phyloP scores from a whole-genome alignment of 495 filamentous ascomycete genomes.

The Ramalina intermedia region DNA sequence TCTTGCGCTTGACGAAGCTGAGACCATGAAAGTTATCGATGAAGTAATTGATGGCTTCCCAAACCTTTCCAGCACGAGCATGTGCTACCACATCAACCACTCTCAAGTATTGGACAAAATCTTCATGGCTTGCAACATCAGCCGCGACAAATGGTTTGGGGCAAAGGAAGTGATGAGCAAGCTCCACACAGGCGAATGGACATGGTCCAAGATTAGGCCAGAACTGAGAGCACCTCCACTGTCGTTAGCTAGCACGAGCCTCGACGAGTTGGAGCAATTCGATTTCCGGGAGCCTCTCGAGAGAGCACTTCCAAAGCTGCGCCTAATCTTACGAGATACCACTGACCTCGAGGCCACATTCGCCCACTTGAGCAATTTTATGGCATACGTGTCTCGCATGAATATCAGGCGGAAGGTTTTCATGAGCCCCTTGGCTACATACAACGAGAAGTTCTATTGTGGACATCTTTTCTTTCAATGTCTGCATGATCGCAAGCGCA shows the following conservation, averaged over 20 bases:
- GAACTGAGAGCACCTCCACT: constrained; percentile 69
- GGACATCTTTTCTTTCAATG: constrained; percentile 86
- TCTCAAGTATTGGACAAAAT: constrained; percentile 69
- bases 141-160: constrained; percentile 44
- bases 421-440: constrained; percentile 69
- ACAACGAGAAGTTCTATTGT: constrained; percentile 85
- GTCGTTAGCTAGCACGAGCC: constrained; percentile 71
- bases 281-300: constrained; percentile 53
- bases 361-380: constrained; percentile 61
- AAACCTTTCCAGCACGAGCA: constrained; percentile 47
- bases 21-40: constrained; percentile 86
- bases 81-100: constrained; percentile 91
- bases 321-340: constrained; percentile 33
- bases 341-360: constrained; percentile 57
- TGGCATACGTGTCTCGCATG: constrained; percentile 60
- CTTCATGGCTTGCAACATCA: constrained; percentile 77
- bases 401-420: constrained; percentile 66
- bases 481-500: constrained; percentile 70
- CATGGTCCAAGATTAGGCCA: constrained; percentile 71
- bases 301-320: constrained; percentile 24
- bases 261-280: constrained; percentile 82
- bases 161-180: constrained; percentile 79
- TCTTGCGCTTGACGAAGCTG: constrained; percentile 82
- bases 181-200: constrained; percentile 68
- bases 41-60: constrained; percentile 80